Percentiles rank a stretch among this genome's conserved stretches.
phyloP scores from a whole-genome alignment of 2,329 filamentous ascomycete species.

The Rhexocercosporidium sp. region DNA sequence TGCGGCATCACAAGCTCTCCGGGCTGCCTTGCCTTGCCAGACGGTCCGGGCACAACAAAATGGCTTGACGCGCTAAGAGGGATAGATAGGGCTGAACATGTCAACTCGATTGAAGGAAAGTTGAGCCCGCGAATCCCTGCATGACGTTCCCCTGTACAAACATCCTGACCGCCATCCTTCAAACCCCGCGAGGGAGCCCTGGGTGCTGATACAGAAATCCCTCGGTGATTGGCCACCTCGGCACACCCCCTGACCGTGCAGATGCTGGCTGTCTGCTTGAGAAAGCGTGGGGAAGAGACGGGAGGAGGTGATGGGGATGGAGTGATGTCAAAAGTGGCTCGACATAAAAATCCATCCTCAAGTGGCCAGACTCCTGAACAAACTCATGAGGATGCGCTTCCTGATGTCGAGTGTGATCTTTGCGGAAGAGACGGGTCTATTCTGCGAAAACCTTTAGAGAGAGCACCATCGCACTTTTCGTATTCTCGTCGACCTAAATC shows the following conservation, averaged over 20 bases:
- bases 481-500: background rate
- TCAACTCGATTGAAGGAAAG: background rate
- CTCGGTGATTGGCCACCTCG: slow-evolving; percentile 7
- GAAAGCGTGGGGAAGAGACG: slow-evolving; percentile 1
- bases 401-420: background rate
- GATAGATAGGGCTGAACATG: slow-evolving; percentile 10
- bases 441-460: background rate
- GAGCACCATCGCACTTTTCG: background rate
- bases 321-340: background rate
- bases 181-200: slow-evolving; percentile 5
- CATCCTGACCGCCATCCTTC: slow-evolving; percentile 9
- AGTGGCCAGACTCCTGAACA: background rate
- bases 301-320: background rate
- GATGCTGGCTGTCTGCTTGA: background rate
- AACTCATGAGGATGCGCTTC: too few species aligned
- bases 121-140: background rate
- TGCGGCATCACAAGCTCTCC: background rate
- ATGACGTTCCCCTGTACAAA: background rate
- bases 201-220: background rate
- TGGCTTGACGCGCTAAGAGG: slow-evolving; percentile 2
- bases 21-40: background rate
- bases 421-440: background rate
- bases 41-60: background rate
- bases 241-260: slow-evolving; percentile 2
- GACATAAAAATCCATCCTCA: background rate